These are phyloP conservation scores for Trichothecium sympodiale DNA, from an alignment of 2,329 filamentous ascomycete genomes.

Conservation along the genomic window DNA sequence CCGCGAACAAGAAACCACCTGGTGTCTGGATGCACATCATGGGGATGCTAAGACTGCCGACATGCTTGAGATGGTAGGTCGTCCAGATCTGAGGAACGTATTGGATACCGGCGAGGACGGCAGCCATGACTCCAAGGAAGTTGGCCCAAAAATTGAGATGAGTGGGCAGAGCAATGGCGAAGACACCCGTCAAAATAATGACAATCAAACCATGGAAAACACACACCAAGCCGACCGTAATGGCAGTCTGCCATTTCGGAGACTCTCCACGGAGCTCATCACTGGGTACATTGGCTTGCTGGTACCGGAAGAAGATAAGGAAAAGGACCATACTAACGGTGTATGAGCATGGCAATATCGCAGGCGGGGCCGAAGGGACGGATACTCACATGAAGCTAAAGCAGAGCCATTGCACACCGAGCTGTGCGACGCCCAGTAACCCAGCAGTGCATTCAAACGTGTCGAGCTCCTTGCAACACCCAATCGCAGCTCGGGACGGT, in stretches of 20 bases:
- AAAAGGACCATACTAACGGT: slow-evolving; percentile 71
- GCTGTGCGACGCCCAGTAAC: slow-evolving; percentile 78
- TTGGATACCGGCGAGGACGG: slow-evolving; percentile 71
- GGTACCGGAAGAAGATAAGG: slow-evolving; percentile 79
- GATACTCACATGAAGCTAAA: slow-evolving; percentile 75
- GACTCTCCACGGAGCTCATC: slow-evolving; percentile 37
- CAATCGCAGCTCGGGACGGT: slow-evolving; percentile 71
- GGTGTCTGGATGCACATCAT: slow-evolving; percentile 99
- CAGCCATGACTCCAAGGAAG: slow-evolving; percentile 68
- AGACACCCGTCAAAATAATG: slow-evolving; percentile 56
- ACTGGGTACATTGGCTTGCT: slow-evolving; percentile 37
- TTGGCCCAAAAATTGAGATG: slow-evolving; percentile 74
- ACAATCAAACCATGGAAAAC: slow-evolving; percentile 65
- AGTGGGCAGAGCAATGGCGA: slow-evolving; percentile 51
- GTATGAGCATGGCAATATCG: neutral
- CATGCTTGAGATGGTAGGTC: slow-evolving; percentile 73
- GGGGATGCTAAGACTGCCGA: slow-evolving; percentile 84
- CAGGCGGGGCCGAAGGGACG: neutral
- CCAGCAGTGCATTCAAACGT: slow-evolving; percentile 77
- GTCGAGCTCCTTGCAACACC: slow-evolving; percentile 74
- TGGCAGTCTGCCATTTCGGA: slow-evolving; percentile 67
- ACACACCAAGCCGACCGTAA: slow-evolving; percentile 62
- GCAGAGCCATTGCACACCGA: slow-evolving; percentile 84
- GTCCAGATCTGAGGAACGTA: slow-evolving; percentile 94
- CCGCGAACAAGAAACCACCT: slow-evolving; percentile 81